Evolutionary conservation across 2,329 filamentous ascomycete genomes (phyloP).

Genomic region (Dactylonectria estremocensis): DNA sequence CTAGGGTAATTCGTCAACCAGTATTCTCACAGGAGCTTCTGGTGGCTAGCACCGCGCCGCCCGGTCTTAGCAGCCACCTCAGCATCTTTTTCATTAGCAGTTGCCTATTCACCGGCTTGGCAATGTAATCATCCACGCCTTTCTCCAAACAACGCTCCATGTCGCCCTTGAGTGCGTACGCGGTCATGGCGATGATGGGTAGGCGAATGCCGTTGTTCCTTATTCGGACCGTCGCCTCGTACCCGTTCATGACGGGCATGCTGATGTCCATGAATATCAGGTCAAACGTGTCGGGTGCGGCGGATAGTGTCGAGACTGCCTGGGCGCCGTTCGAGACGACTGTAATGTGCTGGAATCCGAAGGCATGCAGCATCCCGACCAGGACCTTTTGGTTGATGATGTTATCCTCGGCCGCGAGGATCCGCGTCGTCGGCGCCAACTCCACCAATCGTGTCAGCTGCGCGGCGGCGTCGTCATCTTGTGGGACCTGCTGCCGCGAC

Average conservation of each 20-base stretch:
- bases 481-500: conserved; percentile 44
- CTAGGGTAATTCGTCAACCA: not conserved
- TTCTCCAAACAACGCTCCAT: conserved; percentile 66
- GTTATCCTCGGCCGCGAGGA: conserved; percentile 61
- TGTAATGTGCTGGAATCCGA: conserved; percentile 57
- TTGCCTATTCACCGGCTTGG: conserved; percentile 66
- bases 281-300: conserved; percentile 47
- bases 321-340: conserved; percentile 38
- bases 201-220: conserved; percentile 64
- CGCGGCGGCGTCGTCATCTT: conserved; percentile 30
- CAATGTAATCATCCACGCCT: conserved; percentile 70
- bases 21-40: not conserved
- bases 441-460: conserved; percentile 49
- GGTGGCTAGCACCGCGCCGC: not conserved
- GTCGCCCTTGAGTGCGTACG: conserved; percentile 70
- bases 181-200: conserved; percentile 67
- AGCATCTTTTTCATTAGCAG: conserved; percentile 30
- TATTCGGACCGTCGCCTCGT: conserved; percentile 62
- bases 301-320: conserved; percentile 51
- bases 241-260: conserved; percentile 69
- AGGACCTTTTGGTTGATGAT: conserved; percentile 60
- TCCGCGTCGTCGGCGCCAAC: conserved; percentile 57
- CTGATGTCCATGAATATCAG: conserved; percentile 61
- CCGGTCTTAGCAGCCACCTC: conserved; percentile 31
- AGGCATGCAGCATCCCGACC: conserved; percentile 52